Conservation (phyloP, 345 rosid species). For the Clausena lansium region DNA sequence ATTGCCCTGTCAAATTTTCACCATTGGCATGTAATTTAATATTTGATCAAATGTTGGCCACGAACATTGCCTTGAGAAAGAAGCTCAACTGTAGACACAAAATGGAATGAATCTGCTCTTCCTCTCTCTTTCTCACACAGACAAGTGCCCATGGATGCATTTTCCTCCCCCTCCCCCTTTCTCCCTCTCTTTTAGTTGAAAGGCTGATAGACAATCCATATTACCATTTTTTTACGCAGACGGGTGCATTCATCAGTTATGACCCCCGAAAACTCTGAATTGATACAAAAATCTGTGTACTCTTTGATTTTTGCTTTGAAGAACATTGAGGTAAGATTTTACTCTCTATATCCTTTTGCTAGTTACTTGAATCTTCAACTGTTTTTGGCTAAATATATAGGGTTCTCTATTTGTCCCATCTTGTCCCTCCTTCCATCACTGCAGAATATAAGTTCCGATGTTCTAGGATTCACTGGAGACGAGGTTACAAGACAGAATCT, state of each 20-base stretch:
- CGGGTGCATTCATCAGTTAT: slow-evolving; percentile 72
- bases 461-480: slow-evolving; percentile 97
- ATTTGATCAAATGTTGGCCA: background rate
- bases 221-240: slow-evolving; percentile 31
- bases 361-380: background rate
- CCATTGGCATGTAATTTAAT: background rate
- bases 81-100: background rate
- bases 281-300: slow-evolving; percentile 78
- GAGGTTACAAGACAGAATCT: slow-evolving; percentile 84
- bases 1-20: too few species aligned
- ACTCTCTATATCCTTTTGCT: background rate
- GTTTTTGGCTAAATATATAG: background rate
- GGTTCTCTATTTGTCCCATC: background rate
- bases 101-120: background rate
- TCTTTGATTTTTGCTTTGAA: slow-evolving; percentile 86
- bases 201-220: background rate
- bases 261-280: slow-evolving; percentile 93
- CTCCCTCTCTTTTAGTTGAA: background rate
- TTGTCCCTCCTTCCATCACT: slow-evolving; percentile 1
- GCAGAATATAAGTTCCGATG: slow-evolving; percentile 95
- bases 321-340: slow-evolving; percentile 75
- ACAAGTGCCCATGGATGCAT: background rate
- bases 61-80: background rate
- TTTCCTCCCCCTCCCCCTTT: background rate
- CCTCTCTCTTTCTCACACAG: background rate